Percentiles rank a stretch among this genome's conserved stretches.
These are phyloP conservation scores for Fusarium caatingaense DNA, from an alignment of 2,329 filamentous ascomycete genomes.

Conservation along the genomic window DNA sequence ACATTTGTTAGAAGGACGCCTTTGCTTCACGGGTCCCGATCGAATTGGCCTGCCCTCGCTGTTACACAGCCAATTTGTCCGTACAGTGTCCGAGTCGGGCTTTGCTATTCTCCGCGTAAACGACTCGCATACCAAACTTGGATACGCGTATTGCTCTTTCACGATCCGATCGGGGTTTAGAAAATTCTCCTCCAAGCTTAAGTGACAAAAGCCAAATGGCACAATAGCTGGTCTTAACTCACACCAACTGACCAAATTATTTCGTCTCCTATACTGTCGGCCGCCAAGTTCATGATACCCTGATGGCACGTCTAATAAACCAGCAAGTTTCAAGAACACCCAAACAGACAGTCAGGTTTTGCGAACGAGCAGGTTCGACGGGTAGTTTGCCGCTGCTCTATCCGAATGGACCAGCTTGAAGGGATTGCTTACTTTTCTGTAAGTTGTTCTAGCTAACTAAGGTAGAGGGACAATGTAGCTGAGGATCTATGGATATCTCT, in stretches of 20 bases:
- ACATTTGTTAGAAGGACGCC: conserved; percentile 28
- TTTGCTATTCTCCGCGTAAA: conserved; percentile 27
- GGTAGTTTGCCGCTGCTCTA: background rate
- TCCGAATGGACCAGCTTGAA: background rate
- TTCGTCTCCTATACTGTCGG: background rate
- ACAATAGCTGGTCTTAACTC: background rate
- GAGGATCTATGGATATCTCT: background rate
- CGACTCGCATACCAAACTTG: background rate
- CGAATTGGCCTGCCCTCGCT: background rate
- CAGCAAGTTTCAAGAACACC: background rate
- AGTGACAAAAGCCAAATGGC: background rate
- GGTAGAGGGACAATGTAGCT: background rate
- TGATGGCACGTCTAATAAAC: background rate
- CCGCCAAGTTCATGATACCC: background rate
- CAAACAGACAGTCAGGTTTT: background rate
- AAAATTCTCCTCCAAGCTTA: background rate
- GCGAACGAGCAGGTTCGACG: background rate
- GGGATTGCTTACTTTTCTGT: background rate
- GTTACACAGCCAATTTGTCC: conserved; percentile 17
- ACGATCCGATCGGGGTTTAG: conserved; percentile 1
- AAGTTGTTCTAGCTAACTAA: background rate
- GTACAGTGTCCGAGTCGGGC: conserved; percentile 15
- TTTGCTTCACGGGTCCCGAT: conserved; percentile 29
- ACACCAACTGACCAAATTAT: background rate
- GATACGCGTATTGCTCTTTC: conserved; percentile 27